Conservation (phyloP, 805 yeast species). For the Saccharomycopsis javanensis region DNA sequence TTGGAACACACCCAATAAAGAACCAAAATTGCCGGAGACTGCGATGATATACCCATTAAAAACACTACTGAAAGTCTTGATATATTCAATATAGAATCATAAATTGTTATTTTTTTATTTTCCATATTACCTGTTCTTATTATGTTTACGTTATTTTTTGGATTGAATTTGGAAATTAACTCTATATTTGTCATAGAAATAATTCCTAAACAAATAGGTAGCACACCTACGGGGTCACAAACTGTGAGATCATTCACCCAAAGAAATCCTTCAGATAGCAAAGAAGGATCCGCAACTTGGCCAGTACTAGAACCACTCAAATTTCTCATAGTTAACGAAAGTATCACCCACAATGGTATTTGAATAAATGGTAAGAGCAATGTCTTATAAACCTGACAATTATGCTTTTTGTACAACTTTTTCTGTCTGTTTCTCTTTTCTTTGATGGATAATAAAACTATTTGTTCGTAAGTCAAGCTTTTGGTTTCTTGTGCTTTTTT, state of each 20-base stretch:
- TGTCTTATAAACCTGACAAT: conserved; percentile 76
- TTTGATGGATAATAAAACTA: conserved; percentile 60
- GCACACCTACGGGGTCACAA: conserved; percentile 49
- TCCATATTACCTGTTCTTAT: conserved; percentile 4
- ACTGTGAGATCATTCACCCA: conserved; percentile 55
- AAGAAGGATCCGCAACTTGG: conserved; percentile 34
- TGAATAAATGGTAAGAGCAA: conserved; percentile 68
- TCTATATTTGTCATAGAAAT: conserved; percentile 71
- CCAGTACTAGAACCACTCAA: conserved; percentile 48
- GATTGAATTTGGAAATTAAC: conserved; percentile 31
- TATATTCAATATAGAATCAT: conserved; percentile 56
- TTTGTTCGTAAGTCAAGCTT: conserved; percentile 64
- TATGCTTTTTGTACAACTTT: conserved; percentile 50
- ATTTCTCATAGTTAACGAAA: conserved; percentile 67
- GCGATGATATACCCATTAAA: conserved; percentile 74
- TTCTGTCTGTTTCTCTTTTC: conserved; percentile 73
- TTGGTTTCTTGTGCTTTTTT: conserved; percentile 31
- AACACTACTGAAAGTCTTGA: conserved; percentile 69
- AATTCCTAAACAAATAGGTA: conserved; percentile 67
- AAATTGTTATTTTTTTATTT: conserved; percentile 36
- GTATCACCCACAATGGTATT: conserved; percentile 76
- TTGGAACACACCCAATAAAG: conserved; percentile 91
- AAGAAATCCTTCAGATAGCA: conserved; percentile 44
- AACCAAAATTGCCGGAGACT: conserved; percentile 74
- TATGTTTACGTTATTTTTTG: conserved; percentile 14